Evolutionary conservation across 306 rosid genomes (phyloP).

Genomic region (Acacia melanoxylon): DNA sequence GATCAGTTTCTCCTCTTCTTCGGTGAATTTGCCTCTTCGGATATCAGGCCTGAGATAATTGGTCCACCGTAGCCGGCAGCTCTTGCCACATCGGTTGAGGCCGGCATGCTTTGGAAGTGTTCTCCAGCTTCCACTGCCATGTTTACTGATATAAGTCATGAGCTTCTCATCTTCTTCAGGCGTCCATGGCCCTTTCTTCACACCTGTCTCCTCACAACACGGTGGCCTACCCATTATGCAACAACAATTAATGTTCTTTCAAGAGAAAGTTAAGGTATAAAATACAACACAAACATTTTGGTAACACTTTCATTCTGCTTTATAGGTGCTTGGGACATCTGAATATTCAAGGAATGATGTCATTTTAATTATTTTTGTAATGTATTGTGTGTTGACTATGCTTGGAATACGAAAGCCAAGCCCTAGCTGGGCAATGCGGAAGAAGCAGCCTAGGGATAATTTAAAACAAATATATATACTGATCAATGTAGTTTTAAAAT

Average conservation of each 20-base stretch:
- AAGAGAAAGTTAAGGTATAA: background rate
- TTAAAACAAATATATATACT: background rate
- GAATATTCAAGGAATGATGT: slow-evolving; percentile 40
- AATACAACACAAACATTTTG: background rate
- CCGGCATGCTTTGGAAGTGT: slow-evolving; percentile 76
- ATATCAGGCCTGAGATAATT: slow-evolving; percentile 89
- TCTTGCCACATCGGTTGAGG: slow-evolving; percentile 86
- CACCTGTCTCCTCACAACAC: slow-evolving; percentile 47
- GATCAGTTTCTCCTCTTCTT: slow-evolving; percentile 68
- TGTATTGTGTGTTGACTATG: background rate
- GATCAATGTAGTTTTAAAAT: background rate
- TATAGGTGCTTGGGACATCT: slow-evolving; percentile 40
- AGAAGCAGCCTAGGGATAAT: slow-evolving; percentile 10
- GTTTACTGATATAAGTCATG: slow-evolving; percentile 47
- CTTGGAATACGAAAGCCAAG: slow-evolving; percentile 10
- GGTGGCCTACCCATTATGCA: slow-evolving; percentile 60
- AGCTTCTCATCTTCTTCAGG: slow-evolving; percentile 73
- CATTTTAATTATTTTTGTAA: slow-evolving; percentile 2
- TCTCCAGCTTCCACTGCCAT: slow-evolving; percentile 90
- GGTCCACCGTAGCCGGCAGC: slow-evolving; percentile 87
- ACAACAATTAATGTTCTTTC: background rate
- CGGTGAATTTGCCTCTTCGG: slow-evolving; percentile 81
- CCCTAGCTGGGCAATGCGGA: slow-evolving; percentile 9
- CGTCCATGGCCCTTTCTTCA: slow-evolving; percentile 98
- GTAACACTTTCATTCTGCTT: background rate